phyloP scores from a whole-genome alignment of 2,329 filamentous ascomycete species.

The Botryotinia narcissicola region DNA sequence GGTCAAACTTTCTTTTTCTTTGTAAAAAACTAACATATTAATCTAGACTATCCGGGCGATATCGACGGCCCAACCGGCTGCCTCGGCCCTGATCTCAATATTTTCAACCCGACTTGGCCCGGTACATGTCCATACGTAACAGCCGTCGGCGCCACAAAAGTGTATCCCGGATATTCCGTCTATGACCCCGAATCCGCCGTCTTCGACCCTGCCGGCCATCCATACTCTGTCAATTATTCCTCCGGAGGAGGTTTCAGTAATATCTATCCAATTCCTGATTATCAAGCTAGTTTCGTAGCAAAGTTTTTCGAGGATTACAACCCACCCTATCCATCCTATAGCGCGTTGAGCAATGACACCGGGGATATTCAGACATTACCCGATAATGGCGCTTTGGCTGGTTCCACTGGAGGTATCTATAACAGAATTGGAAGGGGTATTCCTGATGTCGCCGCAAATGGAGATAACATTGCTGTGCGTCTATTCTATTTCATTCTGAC shows the following conservation, averaged over 20 bases:
- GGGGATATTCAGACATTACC: conserved; percentile 22
- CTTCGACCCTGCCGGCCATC: conserved; percentile 29
- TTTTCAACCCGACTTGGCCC: conserved; percentile 47
- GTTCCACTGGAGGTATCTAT: conserved; percentile 23
- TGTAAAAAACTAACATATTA: conserved; percentile 5
- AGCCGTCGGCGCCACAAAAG: conserved; percentile 40
- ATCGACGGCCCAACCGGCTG: conserved; percentile 37
- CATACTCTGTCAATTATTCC: conserved; percentile 36
- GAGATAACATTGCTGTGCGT: conserved; percentile 34
- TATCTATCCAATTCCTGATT: conserved; percentile 45
- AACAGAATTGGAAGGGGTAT: conserved; percentile 33
- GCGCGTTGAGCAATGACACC: conserved; percentile 24
- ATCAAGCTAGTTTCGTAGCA: conserved; percentile 44
- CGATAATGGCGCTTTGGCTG: conserved; percentile 26
- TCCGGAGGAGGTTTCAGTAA: conserved; percentile 49
- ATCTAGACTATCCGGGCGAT: conserved; percentile 23
- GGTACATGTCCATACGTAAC: conserved; percentile 45
- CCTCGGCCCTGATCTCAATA: conserved; percentile 46
- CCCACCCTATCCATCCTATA: conserved; percentile 28
- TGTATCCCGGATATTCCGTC: conserved; percentile 40
- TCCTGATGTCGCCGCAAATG: conserved; percentile 46
- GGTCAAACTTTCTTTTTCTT: background rate
- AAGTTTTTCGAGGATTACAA: conserved; percentile 42
- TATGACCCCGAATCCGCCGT: conserved; percentile 32
- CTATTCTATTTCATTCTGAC: background rate